Evolutionary conservation across 495 filamentous ascomycete species (phyloP), one percentile per base, ranked within the genome.

Genomic region (Niebla homalea): DNA sequence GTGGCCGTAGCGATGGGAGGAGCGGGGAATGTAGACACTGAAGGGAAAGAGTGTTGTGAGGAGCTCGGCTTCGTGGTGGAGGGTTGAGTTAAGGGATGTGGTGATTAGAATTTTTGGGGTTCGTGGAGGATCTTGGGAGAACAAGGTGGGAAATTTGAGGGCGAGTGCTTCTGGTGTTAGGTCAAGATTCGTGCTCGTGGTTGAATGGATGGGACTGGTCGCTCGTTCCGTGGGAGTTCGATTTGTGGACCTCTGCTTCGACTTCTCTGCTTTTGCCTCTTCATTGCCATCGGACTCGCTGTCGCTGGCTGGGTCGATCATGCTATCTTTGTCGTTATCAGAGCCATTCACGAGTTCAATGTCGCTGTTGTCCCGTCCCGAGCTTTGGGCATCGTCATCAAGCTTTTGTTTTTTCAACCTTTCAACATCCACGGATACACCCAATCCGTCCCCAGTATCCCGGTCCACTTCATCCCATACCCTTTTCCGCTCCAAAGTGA

Each of bases 401-500:
- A 81, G 64, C 59, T 80, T 81, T 59, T 78, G 73, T 56, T 81
- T 71, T 70, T 86, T 89, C 62, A 85, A 70, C 57, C 80, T 74
- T 61, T 83, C 81, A 38, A 90, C 75, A 63, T 94, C 84, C 8
- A 93, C 81, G 48, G 80, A 84, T 51, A 83, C 64, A 21, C 85
- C 83, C 39, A 94, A 67, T 0, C 68, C 71, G 56, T 78, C 75
- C 38, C 70, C 68, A 26, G 63, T 64, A 48, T 75, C 87, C 41
- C 83, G 81, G 49, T 85, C 84, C n/a, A 83, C 78, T 36, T 93
- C 85, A 59, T 97, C 92, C 90, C 89, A 98, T 46, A 86, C 78
- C 61, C 92, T 70, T 73, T 95, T 96, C 42, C 80, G 77, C 54
- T 97, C 92, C 20, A 96, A 76, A 2, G 87, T 95, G 36, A 78